phyloP scores from a whole-genome alignment of 2,329 filamentous ascomycete species.

The Colletotrichum noveboracense region DNA sequence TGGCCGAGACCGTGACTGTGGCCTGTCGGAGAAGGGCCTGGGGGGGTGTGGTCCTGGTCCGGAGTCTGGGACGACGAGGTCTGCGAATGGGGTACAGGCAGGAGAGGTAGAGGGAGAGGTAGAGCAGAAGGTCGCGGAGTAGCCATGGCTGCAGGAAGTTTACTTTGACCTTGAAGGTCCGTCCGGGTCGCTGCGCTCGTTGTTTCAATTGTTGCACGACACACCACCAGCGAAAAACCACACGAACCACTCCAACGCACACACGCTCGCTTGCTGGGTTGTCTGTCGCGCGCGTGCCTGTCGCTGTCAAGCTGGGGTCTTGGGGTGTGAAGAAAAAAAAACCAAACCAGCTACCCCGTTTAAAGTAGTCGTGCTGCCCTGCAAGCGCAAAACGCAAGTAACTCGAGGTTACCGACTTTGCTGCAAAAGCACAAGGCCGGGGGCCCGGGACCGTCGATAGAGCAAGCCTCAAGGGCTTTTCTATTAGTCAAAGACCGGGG shows the following conservation, averaged over 20 bases:
- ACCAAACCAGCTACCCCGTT: background rate
- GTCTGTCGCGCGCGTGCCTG: background rate
- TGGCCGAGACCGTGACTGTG: constrained; percentile 2
- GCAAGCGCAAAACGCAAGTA: background rate
- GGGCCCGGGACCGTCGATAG: constrained; percentile 6
- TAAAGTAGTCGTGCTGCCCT: background rate
- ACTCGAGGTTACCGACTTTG: background rate
- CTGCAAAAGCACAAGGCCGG: constrained; percentile 18
- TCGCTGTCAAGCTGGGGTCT: background rate
- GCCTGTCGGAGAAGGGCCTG: constrained; percentile 33
- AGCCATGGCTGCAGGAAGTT: constrained; percentile 19
- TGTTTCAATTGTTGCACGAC: constrained; percentile 22
- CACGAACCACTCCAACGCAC: background rate
- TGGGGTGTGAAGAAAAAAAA: background rate
- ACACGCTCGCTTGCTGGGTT: background rate
- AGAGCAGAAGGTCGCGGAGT: constrained; percentile 7
- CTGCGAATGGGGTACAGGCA: constrained; percentile 1
- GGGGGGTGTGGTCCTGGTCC: constrained; percentile 36
- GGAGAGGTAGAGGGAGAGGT: background rate
- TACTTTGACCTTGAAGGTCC: constrained; percentile 18
- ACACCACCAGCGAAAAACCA: background rate
- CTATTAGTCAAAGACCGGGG: constrained; percentile 50
- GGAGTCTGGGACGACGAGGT: constrained; percentile 20
- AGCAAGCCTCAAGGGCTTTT: constrained; percentile 32
- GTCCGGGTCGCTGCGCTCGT: constrained; percentile 16